phyloP scores from a whole-genome alignment of 345 rosid genomes.

The Eucalyptus microcorys region DNA sequence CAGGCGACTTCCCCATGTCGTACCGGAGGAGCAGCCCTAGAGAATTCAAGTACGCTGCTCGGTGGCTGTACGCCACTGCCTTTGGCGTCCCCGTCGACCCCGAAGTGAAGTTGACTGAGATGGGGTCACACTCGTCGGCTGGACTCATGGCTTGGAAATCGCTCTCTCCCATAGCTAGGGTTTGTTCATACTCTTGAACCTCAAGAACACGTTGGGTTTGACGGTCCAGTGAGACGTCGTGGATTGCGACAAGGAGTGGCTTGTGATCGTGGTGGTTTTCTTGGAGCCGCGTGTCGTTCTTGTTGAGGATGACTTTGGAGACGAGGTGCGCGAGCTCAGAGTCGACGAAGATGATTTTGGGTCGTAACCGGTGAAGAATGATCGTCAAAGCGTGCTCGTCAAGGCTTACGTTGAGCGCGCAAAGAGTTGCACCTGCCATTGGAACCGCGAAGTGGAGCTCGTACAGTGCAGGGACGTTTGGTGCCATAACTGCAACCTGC shows the following conservation, averaged over 20 bases:
- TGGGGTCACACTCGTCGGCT: constrained; percentile 26
- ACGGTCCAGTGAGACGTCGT: background rate
- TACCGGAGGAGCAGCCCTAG: constrained; percentile 15
- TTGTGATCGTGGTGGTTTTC: background rate
- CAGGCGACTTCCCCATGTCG: constrained; percentile 14
- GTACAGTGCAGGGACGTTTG: background rate
- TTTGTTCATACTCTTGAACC: constrained; percentile 6
- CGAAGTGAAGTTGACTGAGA: constrained; percentile 45
- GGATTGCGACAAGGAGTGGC: constrained; percentile 16
- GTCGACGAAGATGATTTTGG: constrained; percentile 40
- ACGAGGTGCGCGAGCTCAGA: constrained; percentile 1
- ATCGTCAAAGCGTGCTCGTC: constrained; percentile 21
- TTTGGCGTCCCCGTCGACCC: constrained; percentile 52
- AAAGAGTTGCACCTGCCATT: constrained; percentile 35
- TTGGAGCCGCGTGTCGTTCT: background rate
- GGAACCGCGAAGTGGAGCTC: constrained; percentile 13
- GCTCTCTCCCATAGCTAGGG: constrained; percentile 6
- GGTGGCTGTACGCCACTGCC: constrained; percentile 45
- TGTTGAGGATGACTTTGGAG: background rate
- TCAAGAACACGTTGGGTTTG: background rate
- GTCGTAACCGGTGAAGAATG: constrained; percentile 6
- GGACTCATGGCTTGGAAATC: constrained; percentile 19
- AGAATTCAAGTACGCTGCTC: constrained; percentile 41
- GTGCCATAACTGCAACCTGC: background rate
- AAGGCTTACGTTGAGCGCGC: constrained; percentile 22